Conservation (phyloP, 1,284 basidiomycete genomes). For the Cutaneotrichosporon sp. region DNA sequence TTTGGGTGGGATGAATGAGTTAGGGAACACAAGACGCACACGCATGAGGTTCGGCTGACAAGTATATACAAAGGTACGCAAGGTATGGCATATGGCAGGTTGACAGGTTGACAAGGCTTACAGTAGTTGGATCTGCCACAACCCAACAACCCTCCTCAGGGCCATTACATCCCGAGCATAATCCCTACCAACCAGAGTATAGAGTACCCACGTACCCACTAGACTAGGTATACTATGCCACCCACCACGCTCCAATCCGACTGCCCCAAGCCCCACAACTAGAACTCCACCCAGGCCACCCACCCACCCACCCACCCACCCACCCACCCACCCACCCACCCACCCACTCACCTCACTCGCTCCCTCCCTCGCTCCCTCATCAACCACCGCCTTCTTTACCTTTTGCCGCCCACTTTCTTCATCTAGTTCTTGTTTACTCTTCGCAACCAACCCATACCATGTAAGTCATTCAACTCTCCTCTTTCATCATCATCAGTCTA, state of each 20-base stretch:
- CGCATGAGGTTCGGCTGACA: too few relatives aligned
- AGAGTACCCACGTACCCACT: too few relatives aligned
- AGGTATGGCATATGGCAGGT: too few relatives aligned
- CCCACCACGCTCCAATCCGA: too few relatives aligned
- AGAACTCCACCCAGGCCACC: not conserved
- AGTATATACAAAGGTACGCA: too few relatives aligned
- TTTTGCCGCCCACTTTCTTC: not conserved
- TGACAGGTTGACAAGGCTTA: too few relatives aligned
- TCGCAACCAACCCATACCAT: not conserved
- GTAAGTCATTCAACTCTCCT: not conserved
- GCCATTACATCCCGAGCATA: not conserved
- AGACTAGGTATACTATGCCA: too few relatives aligned
- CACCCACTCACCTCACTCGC: not conserved
- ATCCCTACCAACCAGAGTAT: too few relatives aligned
- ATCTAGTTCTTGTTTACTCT: slow-evolving; percentile 1
- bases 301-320: not conserved
- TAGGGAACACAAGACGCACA: too few relatives aligned
- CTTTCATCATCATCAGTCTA: not conserved
- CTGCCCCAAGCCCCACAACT: not conserved
- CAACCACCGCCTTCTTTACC: too few relatives aligned
- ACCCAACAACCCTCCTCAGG: not conserved
- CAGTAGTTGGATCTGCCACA: too few relatives aligned
- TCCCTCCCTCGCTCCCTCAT: not conserved
- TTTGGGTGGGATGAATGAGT: too few relatives aligned
- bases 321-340: not conserved